These are phyloP conservation scores for Rhizopus microsporus DNA, from an alignment of 371 early-diverging fungal genomes.

Conservation along the genomic window DNA sequence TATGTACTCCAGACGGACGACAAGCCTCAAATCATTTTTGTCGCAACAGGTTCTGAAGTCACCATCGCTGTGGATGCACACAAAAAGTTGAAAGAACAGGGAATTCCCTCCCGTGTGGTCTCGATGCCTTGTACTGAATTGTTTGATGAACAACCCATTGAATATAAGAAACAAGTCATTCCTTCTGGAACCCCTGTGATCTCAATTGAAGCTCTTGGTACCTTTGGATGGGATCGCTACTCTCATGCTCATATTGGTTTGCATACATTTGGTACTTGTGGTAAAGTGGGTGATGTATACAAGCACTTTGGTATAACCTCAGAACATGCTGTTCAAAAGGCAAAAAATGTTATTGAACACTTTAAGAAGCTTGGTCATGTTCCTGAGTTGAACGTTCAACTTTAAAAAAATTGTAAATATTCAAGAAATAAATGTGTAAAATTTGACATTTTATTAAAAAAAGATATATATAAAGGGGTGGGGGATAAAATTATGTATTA, in stretches of 20 bases:
- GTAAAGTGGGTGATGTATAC: slow-evolving; percentile 26
- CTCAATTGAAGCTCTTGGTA: slow-evolving; percentile 91
- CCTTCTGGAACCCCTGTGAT: slow-evolving; percentile 77
- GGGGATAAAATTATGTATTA: not conserved
- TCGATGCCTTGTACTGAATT: slow-evolving; percentile 97
- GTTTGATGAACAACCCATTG: slow-evolving; percentile 89
- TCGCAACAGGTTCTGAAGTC: slow-evolving; percentile 97
- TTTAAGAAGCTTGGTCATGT: slow-evolving; percentile 34
- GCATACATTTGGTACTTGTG: slow-evolving; percentile 92
- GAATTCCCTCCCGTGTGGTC: slow-evolving; percentile 78
- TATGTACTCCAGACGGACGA: slow-evolving; percentile 72
- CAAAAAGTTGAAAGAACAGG: slow-evolving; percentile 62
- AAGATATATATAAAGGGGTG: not conserved
- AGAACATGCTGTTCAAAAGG: slow-evolving; percentile 30
- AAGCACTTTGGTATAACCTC: slow-evolving; percentile 29
- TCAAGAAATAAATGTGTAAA: not conserved
- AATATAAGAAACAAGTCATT: slow-evolving; percentile 87
- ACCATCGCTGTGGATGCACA: slow-evolving; percentile 86
- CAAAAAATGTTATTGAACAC: slow-evolving; percentile 24
- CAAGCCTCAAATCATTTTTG: slow-evolving; percentile 65
- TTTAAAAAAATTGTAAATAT: slow-evolving; percentile 16
- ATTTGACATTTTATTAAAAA: not conserved
- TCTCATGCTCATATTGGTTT: slow-evolving; percentile 91
- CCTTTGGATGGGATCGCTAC: slow-evolving; percentile 95
- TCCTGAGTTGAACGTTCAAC: slow-evolving; percentile 34